Conservation (phyloP, 495 filamentous ascomycete genomes). For the Neurospora intermedia region DNA sequence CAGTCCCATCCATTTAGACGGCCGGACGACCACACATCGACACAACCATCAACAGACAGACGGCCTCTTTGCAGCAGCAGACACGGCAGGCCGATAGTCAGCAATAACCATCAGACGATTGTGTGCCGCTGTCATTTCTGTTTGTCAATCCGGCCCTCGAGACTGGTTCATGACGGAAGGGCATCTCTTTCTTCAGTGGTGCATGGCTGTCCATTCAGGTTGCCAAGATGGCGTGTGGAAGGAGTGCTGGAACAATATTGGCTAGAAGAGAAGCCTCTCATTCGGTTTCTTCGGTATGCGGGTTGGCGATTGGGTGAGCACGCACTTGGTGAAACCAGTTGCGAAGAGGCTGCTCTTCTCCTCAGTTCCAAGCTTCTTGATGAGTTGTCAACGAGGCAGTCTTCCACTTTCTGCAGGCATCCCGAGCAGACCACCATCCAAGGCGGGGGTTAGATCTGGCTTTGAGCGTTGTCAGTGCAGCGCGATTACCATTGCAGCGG, state of each 20-base stretch:
- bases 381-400: neutral
- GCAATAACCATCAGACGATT: neutral
- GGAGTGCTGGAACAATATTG: neutral
- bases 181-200: conserved; percentile 2
- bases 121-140: neutral
- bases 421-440: neutral
- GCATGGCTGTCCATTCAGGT: conserved; percentile 3
- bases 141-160: neutral
- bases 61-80: neutral
- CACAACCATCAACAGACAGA: neutral
- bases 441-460: neutral
- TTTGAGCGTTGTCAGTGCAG: neutral
- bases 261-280: neutral
- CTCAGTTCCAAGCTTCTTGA: neutral
- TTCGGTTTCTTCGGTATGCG: neutral
- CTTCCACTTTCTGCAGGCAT: neutral
- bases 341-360: neutral
- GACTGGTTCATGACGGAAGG: neutral
- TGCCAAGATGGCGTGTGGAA: neutral
- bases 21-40: neutral
- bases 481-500: neutral
- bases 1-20: neutral
- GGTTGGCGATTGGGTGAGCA: neutral
- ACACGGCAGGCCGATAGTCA: neutral
- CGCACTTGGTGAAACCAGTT: neutral